These are phyloP conservation scores for Cercophora scortea DNA, from an alignment of 495 filamentous ascomycete species.

Conservation along the genomic window DNA sequence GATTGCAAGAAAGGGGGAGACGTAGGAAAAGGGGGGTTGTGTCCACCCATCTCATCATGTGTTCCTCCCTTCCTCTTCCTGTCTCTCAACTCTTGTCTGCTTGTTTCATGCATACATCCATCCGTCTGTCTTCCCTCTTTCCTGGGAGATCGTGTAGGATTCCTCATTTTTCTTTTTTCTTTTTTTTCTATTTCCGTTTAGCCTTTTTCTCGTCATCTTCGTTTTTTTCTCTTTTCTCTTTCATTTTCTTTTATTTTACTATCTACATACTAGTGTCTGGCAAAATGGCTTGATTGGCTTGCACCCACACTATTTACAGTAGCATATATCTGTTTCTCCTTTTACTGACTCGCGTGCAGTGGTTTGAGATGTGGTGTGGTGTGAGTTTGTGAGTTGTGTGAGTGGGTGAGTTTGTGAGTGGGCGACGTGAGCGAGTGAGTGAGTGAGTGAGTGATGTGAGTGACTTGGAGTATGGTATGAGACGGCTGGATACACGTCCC, in stretches of 20 bases:
- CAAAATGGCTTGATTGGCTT: constrained; percentile 12
- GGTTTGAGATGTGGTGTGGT: no score
- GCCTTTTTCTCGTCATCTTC: background rate
- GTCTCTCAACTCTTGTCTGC: background rate
- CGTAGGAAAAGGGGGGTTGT: constrained; percentile 1
- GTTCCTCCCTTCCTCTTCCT: background rate
- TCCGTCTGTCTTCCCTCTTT: background rate
- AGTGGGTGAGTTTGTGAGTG: no score
- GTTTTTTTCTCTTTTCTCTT: background rate
- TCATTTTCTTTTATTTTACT: background rate
- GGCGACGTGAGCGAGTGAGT: no score
- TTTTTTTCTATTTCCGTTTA: background rate
- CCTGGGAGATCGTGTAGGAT: no score
- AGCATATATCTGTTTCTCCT: no score
- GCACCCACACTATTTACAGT: no score
- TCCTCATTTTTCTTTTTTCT: background rate
- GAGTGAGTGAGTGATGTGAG: no score
- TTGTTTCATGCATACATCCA: background rate
- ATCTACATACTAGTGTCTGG: constrained; percentile 1
- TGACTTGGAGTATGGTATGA: no score
- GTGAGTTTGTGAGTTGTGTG: no score
- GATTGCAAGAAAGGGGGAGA: no score
- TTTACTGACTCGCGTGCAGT: no score
- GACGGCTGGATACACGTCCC: background rate
- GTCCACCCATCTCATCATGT: background rate